Conservation (phyloP, 2,329 filamentous ascomycete genomes). For the Aspergillus ochraceoroseus region DNA sequence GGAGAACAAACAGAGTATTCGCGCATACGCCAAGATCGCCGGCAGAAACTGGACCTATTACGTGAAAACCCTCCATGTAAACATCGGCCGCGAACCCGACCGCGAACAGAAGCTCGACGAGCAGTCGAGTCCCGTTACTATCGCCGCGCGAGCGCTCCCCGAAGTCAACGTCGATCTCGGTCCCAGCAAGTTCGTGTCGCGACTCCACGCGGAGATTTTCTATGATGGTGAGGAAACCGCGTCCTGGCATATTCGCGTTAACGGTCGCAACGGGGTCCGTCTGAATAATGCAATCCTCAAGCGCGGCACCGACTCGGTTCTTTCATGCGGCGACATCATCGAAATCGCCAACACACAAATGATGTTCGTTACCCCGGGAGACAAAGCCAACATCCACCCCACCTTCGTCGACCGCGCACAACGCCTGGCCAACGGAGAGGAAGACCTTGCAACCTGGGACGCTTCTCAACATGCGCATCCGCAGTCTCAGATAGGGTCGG, state of each 20-base stretch:
- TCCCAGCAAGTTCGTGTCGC: constrained; percentile 74
- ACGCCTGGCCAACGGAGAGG: constrained; percentile 40
- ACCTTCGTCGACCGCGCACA: constrained; percentile 66
- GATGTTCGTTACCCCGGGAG: constrained; percentile 92
- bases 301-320: constrained; percentile 58
- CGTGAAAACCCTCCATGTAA: constrained; percentile 47
- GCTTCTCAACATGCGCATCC: constrained; percentile 39
- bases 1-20: constrained; percentile 45
- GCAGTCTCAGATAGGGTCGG: constrained; percentile 19
- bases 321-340: constrained; percentile 84
- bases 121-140: constrained; percentile 46
- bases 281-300: constrained; percentile 70
- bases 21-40: constrained; percentile 50
- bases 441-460: constrained; percentile 36
- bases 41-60: constrained; percentile 51
- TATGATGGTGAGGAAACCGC: constrained; percentile 61
- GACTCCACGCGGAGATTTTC: constrained; percentile 68
- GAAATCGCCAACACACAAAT: constrained; percentile 92
- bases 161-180: constrained; percentile 81
- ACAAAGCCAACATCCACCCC: constrained; percentile 63
- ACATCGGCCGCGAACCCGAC: constrained; percentile 49
- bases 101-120: constrained; percentile 41
- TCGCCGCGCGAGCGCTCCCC: constrained; percentile 42
- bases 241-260: constrained; percentile 78
- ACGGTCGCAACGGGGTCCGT: constrained; percentile 85